Evolutionary conservation across 225 moss, liverwort and hornwort genomes (phyloP), one percentile per base, ranked within the genome.

Genomic region (Pseudoscleropodium purum): DNA sequence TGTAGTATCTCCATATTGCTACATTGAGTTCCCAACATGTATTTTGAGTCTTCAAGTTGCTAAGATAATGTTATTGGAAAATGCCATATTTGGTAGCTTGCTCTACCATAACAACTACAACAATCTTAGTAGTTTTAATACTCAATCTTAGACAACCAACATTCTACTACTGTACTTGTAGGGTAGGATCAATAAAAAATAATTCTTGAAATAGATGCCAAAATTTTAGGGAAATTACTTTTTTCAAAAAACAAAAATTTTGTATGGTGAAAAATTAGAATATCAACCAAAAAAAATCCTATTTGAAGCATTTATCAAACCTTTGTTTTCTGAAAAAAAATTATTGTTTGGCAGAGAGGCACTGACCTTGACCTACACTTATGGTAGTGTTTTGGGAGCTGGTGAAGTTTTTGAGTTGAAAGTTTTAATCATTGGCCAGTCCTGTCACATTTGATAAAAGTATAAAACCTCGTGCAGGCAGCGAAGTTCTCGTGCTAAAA

Each of bases 181-280:
- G 5, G 13, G 2, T 21, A 7, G 13, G 69, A n/a, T 69, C 0
- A 2, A 21, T 1, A 1, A 13, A 69, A n/a, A 12, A 21, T n/a
- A n/a, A 23, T 39, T 39, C 13, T n/a, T 24, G 39, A 39, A 39
- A 14, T 70, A n/a, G 14, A 24, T 70, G 39, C 39, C 69, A 69
- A 69, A 24, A 23, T 69, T 69, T n/a, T 13, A n/a, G 24, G 24
- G 1, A n/a, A 69, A n/a, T n/a, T 24, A 7, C 5, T 69, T 69
- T 65, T 37, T 13, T 13, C 17, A n/a, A 24, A 69, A 34, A 37
- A 11, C 8, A 19, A 20, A 20, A 5, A 4, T 12, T 13, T n/a
- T 12, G n/a, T 70, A 39, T 24, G 13, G 13, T 24, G 24, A n/a
- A 39, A 25, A n/a, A 14, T 39, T 39, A 24, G 24, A 39, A 39